Percentiles rank a stretch among this genome's conserved stretches.
Evolutionary conservation across 2,329 filamentous ascomycete species (phyloP).

Genomic region (Ophiocordyceps robertsii): DNA sequence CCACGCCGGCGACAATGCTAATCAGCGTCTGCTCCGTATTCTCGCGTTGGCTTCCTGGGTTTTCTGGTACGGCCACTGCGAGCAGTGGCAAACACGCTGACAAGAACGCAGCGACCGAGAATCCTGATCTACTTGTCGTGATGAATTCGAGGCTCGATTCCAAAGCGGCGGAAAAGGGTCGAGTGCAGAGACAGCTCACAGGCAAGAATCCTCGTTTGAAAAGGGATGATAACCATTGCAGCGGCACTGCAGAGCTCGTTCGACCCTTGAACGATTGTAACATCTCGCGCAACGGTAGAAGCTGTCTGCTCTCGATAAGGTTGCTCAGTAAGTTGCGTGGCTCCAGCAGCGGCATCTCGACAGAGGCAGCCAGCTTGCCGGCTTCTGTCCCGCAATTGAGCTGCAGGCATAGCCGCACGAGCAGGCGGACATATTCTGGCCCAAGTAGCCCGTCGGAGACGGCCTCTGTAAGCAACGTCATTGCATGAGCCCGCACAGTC

Average conservation of each 20-base stretch:
- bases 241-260: slow-evolving; percentile 4
- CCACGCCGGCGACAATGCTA: slow-evolving; percentile 16
- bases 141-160: slow-evolving; percentile 11
- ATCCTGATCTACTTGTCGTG: slow-evolving; percentile 7
- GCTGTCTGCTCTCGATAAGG: slow-evolving; percentile 6
- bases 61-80: slow-evolving; percentile 3
- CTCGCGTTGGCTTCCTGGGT: neutral
- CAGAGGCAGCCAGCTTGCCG: slow-evolving; percentile 9
- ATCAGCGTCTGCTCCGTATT: slow-evolving; percentile 13
- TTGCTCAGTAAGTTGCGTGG: slow-evolving; percentile 6
- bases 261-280: slow-evolving; percentile 4
- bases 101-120: slow-evolving; percentile 10
- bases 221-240: slow-evolving; percentile 11
- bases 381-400: slow-evolving; percentile 15
- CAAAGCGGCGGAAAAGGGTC: slow-evolving; percentile 13
- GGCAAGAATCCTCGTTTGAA: slow-evolving; percentile 9
- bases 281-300: slow-evolving; percentile 10
- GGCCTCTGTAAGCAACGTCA: slow-evolving; percentile 15
- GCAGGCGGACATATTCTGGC: slow-evolving; percentile 11
- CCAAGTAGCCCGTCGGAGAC: slow-evolving; percentile 17
- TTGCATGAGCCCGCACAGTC: slow-evolving; percentile 18
- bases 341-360: slow-evolving; percentile 5
- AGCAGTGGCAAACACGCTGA: slow-evolving; percentile 11
- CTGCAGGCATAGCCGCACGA: slow-evolving; percentile 16
- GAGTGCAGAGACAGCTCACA: slow-evolving; percentile 11